Evolutionary conservation across 2,329 filamentous ascomycete genomes (phyloP), one percentile per base, ranked within the genome.

Genomic region (Clarireedia paspali): DNA sequence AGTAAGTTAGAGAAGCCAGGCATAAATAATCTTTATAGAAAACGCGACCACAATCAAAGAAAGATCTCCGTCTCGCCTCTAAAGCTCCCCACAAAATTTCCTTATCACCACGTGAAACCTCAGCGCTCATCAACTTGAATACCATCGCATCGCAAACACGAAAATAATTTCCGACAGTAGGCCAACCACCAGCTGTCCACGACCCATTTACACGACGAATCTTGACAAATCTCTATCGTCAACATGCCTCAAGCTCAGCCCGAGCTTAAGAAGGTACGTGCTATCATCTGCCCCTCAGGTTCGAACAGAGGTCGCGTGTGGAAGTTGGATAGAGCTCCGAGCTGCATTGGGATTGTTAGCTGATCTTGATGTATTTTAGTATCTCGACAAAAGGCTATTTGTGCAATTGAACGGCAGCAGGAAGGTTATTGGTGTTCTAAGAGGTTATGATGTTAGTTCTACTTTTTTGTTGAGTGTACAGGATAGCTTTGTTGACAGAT

Each of bases 321-420:
- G 14, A 34, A 47, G 5, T 24, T 17, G n/a, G 15, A 61, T 46
- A 57, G 57, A 57, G 59, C 56, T 48, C 42, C 47, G 23, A 24
- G 24, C 34, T 20, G n/a, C 47, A 50, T 39, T 45, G 36, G 47
- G 58, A 26, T 36, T 60, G 26, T 42, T 59, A 55, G 61, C 53
- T 56, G 57, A 61, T 63, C 59, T 62, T 44, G 36, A 40, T 20
- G 15, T 57, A 23, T 23, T 51, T 50, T 67, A 99, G 94, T 99
- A 99, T 75, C 91, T 99, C 75, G 94, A 99, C 80, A 99, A 99
- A 84, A 84, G 92, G 75, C 83, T 99, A 70, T 96, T 96, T 73
- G 91, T 97, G 64, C 92, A 99, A 74, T 79, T 99, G 54, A 99
- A 99, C 74, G 94, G 94, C 70, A 96, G 91, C 73, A 88, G 94